Percentiles rank a stretch among this genome's conserved stretches.
phyloP scores from a whole-genome alignment of 768 basidiomycete genomes.

The Mycena albidolilacea region DNA sequence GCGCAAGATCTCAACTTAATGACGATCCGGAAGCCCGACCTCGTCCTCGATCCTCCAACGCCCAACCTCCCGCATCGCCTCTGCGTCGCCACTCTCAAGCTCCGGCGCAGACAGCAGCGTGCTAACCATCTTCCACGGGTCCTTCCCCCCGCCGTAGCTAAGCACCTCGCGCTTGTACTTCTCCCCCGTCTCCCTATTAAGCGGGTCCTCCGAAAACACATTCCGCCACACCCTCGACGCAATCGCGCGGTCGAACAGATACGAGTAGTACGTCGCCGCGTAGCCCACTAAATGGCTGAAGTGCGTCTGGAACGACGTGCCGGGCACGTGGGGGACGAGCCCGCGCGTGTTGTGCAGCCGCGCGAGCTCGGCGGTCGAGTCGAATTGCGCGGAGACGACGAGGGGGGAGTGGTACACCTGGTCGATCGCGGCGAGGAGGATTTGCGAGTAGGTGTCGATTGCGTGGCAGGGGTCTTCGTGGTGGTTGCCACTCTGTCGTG shows the following conservation, averaged over 20 bases:
- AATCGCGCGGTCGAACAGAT: slow-evolving; percentile 96
- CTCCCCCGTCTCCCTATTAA: slow-evolving; percentile 84
- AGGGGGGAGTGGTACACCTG: slow-evolving; percentile 89
- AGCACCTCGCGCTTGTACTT: slow-evolving; percentile 84
- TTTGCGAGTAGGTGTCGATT: slow-evolving; percentile 93
- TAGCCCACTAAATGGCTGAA: slow-evolving; percentile 97
- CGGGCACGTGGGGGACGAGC: slow-evolving; percentile 85
- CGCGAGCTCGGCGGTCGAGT: slow-evolving; percentile 79
- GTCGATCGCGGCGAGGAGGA: slow-evolving; percentile 90
- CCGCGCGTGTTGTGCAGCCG: slow-evolving; percentile 78
- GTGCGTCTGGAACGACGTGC: slow-evolving; percentile 95
- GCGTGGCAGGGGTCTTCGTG: slow-evolving; percentile 83
- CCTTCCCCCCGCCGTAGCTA: slow-evolving; percentile 87
- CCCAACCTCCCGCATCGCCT: slow-evolving; percentile 93
- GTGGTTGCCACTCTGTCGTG: slow-evolving; percentile 70
- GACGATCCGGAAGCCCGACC: slow-evolving; percentile 70
- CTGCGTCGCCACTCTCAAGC: slow-evolving; percentile 79
- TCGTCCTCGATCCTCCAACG: slow-evolving; percentile 90
- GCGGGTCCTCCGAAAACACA: slow-evolving; percentile 78
- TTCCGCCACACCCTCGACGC: slow-evolving; percentile 91
- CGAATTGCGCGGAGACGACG: slow-evolving; percentile 69
- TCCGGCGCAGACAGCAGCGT: slow-evolving; percentile 74
- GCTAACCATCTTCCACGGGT: slow-evolving; percentile 95
- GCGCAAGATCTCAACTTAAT: slow-evolving; percentile 53
- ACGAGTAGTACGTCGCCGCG: slow-evolving; percentile 98